Evolutionary conservation across 148 eudicot species (phyloP), one percentile per base, ranked within the genome.

Genomic region (Persicaria tinctoria): DNA sequence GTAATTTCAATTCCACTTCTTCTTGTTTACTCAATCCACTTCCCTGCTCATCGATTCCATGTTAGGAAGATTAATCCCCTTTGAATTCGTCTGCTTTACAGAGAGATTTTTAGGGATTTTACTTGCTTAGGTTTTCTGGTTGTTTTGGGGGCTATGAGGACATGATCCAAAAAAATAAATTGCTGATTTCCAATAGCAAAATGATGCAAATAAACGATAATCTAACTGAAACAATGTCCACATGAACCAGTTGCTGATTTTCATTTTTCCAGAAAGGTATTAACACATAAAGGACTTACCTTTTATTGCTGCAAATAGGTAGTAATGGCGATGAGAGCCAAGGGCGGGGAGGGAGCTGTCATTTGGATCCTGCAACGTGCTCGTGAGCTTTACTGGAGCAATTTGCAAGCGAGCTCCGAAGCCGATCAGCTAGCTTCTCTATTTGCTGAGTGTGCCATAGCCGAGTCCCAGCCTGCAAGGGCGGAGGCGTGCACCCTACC

Each of bases 391-490:
- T 95, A 95, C 79, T 79, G 83, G 59, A 86, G 84, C 72, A 90
- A 83, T 79, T 17, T 89, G 41, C 92, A 86, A 80, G 78, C 93
- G 27, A 85, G 78, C 77, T 74, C 85, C 56, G 92, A 89, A 59
- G 94, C 97, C 45, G 99, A 95, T 81, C 85, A 92, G 68, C 84
- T 95, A 68, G 96, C 99, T 60, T 90, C 97, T 47, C 80, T 95
- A 50, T 95, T 95, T 88, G 99, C 97, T 0, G 96, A 95, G 76
- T 95, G 97, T 89, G 99, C 90, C 12, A 89, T 95, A 27, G 93
- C 91, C 46, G 99, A 95, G 83, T 94, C 96, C 76, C 83, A 86
- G 62, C 97, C 97, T 47, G 51, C 62, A 0, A 75, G 63, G 66
- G 45, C 79, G 45, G 80, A 74, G 73, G 68, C 72, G 44, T 46